These are phyloP conservation scores for Mycothermus thermophilus DNA, from an alignment of 495 filamentous ascomycete genomes.

Conservation along the genomic window DNA sequence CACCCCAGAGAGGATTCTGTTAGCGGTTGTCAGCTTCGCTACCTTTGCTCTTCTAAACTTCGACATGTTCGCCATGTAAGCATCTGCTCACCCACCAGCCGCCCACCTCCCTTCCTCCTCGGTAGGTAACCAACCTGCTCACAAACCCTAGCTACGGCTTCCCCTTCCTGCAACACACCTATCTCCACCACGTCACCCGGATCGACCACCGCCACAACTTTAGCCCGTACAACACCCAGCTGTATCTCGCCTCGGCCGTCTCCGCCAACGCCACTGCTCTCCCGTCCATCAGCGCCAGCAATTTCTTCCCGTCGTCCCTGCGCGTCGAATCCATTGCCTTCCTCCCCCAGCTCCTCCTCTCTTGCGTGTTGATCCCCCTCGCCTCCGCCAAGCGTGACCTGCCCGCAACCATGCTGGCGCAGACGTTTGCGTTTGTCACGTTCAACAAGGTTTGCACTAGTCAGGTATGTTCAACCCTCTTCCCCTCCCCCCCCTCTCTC, in stretches of 20 bases:
- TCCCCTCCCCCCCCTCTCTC: not conserved
- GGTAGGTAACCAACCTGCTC: slow-evolving; percentile 1
- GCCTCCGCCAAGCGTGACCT: slow-evolving; percentile 72
- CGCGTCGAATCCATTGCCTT: slow-evolving; percentile 73
- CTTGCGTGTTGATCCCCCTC: slow-evolving; percentile 61
- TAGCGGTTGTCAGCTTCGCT: slow-evolving; percentile 49
- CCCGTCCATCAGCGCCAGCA: not conserved
- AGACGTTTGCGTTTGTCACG: slow-evolving; percentile 92
- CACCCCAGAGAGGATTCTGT: slow-evolving; percentile 44
- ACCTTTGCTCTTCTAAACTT: slow-evolving; percentile 62
- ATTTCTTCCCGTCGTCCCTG: too few relatives aligned
- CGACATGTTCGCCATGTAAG: slow-evolving; percentile 62
- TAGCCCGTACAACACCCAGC: slow-evolving; percentile 82
- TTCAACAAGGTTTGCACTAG: slow-evolving; percentile 99
- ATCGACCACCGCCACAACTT: slow-evolving; percentile 98
- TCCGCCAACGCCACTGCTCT: slow-evolving; percentile 12
- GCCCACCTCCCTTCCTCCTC: not conserved
- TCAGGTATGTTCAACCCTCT: slow-evolving; percentile 45
- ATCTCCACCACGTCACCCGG: slow-evolving; percentile 79
- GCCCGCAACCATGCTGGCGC: slow-evolving; percentile 83
- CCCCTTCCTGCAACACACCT: slow-evolving; percentile 78
- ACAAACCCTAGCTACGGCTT: slow-evolving; percentile 41
- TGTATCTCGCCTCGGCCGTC: slow-evolving; percentile 66
- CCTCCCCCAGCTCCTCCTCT: slow-evolving; percentile 69
- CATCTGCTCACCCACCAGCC: slow-evolving; percentile 1